Percentiles rank a stretch among this genome's conserved stretches.
These are phyloP conservation scores for Pseudovirgaria hyperparasitica DNA, from an alignment of 2,329 filamentous ascomycete genomes.

Conservation along the genomic window DNA sequence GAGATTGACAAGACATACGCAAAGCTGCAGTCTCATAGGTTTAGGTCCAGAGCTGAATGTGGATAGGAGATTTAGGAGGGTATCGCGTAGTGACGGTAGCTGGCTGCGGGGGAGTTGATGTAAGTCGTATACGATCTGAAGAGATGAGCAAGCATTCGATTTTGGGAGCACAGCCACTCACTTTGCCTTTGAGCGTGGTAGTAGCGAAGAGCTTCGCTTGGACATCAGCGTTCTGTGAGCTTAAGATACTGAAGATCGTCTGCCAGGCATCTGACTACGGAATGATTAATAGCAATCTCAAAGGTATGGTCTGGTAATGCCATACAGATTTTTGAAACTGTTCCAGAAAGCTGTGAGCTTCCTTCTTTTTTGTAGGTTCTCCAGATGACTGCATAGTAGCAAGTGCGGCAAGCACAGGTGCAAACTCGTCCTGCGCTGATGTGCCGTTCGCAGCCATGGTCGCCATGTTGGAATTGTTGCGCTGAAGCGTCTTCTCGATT, in stretches of 20 bases:
- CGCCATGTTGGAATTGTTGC: too few species aligned
- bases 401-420: constrained; percentile 77
- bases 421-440: constrained; percentile 57
- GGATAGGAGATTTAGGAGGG: constrained; percentile 69
- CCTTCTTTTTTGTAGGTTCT: constrained; percentile 70
- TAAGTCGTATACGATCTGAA: constrained; percentile 90
- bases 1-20: constrained; percentile 85
- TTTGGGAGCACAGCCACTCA: constrained; percentile 29
- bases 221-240: constrained; percentile 59
- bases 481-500: too few species aligned
- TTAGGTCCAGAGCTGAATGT: constrained; percentile 72
- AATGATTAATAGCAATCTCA: constrained; percentile 14
- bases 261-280: constrained; percentile 78
- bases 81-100: constrained; percentile 65
- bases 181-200: constrained; percentile 96
- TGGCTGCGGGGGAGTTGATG: constrained; percentile 71
- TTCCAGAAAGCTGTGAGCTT: constrained; percentile 83
- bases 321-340: constrained; percentile 95
- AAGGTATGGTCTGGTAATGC: constrained; percentile 14
- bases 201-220: constrained; percentile 92
- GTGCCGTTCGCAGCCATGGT: constrained; percentile 57
- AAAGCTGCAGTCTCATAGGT: constrained; percentile 70
- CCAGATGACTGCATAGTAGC: constrained; percentile 79
- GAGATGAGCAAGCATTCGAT: constrained; percentile 9
- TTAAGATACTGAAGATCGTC: constrained; percentile 72